Conservation (phyloP, 2,329 filamentous ascomycete genomes). For the Grosmannia serpens region DNA sequence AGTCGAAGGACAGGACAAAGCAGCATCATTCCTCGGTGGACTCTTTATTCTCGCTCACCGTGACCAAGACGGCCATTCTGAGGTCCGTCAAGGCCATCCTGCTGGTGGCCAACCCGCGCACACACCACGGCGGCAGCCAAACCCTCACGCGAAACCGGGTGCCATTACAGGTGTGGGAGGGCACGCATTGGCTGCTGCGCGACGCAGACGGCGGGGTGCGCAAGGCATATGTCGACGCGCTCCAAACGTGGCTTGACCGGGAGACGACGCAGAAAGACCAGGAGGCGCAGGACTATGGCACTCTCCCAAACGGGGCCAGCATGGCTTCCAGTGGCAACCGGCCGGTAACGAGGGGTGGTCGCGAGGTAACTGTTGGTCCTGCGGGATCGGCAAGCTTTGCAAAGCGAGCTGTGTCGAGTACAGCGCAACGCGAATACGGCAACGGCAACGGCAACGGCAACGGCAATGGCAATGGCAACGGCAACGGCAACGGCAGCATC, state of each 20-base stretch:
- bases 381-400: conserved; percentile 21
- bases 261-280: conserved; percentile 61
- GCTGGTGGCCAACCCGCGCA: conserved; percentile 62
- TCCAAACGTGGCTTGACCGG: conserved; percentile 74
- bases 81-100: conserved; percentile 74
- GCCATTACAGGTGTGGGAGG: conserved; percentile 80
- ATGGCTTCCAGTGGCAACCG: conserved; percentile 16
- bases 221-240: conserved; percentile 72
- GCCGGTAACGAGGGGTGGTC: conserved; percentile 28
- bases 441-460: neutral
- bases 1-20: conserved; percentile 9
- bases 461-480: conserved; percentile 15
- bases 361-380: conserved; percentile 22
- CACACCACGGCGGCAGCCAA: conserved; percentile 44
- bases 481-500: neutral
- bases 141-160: conserved; percentile 63
- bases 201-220: conserved; percentile 70
- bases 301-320: neutral
- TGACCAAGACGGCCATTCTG: conserved; percentile 54
- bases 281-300: conserved; percentile 44
- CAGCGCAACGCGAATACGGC: conserved; percentile 47
- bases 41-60: conserved; percentile 39
- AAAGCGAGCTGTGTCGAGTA: conserved; percentile 57
- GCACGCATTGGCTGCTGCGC: conserved; percentile 84
- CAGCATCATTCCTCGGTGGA: conserved; percentile 29